A percentile compares a stretch with the other conserved stretches of the same genome.
phyloP scores from a whole-genome alignment of 352 stramenopile genomes.

The Porosira glacialis region DNA sequence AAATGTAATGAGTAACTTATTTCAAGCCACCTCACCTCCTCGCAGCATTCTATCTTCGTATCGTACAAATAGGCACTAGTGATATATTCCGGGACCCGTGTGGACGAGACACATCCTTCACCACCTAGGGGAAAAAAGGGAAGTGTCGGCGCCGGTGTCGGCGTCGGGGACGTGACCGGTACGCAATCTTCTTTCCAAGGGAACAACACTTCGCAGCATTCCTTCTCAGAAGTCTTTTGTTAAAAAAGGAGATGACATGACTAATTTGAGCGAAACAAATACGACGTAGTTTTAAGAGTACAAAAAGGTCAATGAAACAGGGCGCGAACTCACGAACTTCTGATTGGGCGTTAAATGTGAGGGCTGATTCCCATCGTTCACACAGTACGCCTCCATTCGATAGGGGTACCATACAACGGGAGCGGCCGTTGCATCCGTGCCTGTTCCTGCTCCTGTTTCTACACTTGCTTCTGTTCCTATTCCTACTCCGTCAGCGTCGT shows the following conservation, averaged over 20 bases:
- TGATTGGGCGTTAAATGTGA: neutral
- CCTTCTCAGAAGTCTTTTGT: neutral
- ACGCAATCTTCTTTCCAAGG: neutral
- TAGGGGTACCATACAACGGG: conserved; percentile 1
- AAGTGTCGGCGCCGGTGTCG: no score
- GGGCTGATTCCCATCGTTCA: conserved; percentile 2
- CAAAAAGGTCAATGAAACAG: neutral
- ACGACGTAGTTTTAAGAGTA: neutral
- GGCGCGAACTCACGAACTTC: neutral
- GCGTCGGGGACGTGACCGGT: no score
- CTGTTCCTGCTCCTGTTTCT: neutral
- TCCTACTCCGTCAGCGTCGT: neutral
- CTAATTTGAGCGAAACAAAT: neutral
- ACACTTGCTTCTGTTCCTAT: neutral
- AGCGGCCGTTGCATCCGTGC: neutral
- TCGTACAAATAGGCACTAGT: no score
- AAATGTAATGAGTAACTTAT: no score
- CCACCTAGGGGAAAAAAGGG: no score
- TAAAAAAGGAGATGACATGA: neutral
- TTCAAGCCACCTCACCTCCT: no score
- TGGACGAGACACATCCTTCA: no score
- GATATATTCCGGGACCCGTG: no score
- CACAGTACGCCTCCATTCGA: neutral
- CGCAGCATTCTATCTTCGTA: no score
- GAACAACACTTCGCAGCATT: neutral